Percentiles rank a stretch among this genome's conserved stretches.
Conservation (phyloP, 345 rosid genomes). For the Aquilaria yunnanensis region DNA sequence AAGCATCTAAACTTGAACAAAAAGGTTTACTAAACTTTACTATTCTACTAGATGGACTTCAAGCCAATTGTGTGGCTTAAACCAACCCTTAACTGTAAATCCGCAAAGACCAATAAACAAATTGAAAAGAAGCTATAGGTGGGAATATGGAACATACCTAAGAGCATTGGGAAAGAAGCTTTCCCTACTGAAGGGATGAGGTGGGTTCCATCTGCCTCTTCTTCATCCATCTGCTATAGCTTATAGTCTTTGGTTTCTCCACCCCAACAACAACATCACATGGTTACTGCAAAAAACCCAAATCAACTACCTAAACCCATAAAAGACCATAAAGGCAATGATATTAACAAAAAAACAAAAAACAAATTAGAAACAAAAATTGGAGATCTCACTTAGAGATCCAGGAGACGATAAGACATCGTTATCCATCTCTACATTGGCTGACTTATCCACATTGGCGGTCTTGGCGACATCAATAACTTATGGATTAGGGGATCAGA, state of each 20-base stretch:
- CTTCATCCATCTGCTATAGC: constrained; percentile 27
- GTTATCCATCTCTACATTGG: constrained; percentile 39
- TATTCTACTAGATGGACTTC: too few species aligned
- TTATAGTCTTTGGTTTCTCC: background rate
- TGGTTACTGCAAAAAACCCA: too few species aligned
- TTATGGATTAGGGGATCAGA: constrained; percentile 62
- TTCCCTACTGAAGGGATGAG: constrained; percentile 66
- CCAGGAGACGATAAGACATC: constrained; percentile 43
- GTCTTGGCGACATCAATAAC: constrained; percentile 32
- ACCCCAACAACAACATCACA: too few species aligned
- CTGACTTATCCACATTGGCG: constrained; percentile 36
- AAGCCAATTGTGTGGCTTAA: too few species aligned
- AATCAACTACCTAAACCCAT: too few species aligned
- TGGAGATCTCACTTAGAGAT: constrained; percentile 37
- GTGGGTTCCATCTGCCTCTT: constrained; percentile 27
- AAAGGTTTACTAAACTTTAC: constrained; percentile 26
- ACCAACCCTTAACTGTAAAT: too few species aligned
- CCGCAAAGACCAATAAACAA: too few species aligned
- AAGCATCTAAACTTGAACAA: too few species aligned
- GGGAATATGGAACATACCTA: too few species aligned
- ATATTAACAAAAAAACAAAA: background rate
- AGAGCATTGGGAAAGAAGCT: too few species aligned
- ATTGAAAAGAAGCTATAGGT: too few species aligned
- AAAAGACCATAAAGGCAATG: too few species aligned
- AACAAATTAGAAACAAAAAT: constrained; percentile 26